Base-by-base conservation (phyloP, 177 flowering plant species). In the Vitis hybrid region DNA sequence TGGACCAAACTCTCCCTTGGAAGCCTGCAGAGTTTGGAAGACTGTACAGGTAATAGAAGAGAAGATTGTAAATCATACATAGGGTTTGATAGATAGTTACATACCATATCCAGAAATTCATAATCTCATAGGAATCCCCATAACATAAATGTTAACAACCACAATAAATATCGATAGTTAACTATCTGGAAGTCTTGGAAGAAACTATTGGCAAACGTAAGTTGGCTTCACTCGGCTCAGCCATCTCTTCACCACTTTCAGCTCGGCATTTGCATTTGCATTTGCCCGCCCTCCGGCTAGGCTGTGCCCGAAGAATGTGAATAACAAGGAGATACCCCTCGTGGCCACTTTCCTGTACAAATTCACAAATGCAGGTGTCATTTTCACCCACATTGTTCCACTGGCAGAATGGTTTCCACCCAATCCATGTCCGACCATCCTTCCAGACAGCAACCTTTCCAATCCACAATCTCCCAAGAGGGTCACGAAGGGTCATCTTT, bases 281-380 rank as follows among this genome's bases (percentile, higher is more conserved):
- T 38, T 19, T 19, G 19, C 19, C 19, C 19, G 47, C 47, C 9
- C 4, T 38, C 47, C 1, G 9, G 2, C 47, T 38, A 38, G 47
- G 47, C 47, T 50, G 11, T 38, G 65, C 20, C 38, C 74, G 69
- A 13, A 66, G 14, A 20, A 75, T 71, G 47, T 65, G 67, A 19
- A 75, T 31, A 50, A 24, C 5, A 12, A 75, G 28, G 31, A 62
- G 1, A 20, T 47, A 44, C 20, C 22, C 52, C 24, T 71, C 15
- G 5, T 33, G n/a, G n/a, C 61, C 65, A 24, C 44, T 28, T 12
- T 64, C 71, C 11, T 1, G 22, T 17, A 60, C 10, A 33, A 75
- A 60, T 18, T 79, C 81, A 56, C 75, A 79, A 4, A 75, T 55
- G 65, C 78, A 79, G 17, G 5, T 20, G 44, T 75, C 78, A 1